phyloP scores from a whole-genome alignment of 2,329 filamentous ascomycete genomes.

The Polychaeton citri region DNA sequence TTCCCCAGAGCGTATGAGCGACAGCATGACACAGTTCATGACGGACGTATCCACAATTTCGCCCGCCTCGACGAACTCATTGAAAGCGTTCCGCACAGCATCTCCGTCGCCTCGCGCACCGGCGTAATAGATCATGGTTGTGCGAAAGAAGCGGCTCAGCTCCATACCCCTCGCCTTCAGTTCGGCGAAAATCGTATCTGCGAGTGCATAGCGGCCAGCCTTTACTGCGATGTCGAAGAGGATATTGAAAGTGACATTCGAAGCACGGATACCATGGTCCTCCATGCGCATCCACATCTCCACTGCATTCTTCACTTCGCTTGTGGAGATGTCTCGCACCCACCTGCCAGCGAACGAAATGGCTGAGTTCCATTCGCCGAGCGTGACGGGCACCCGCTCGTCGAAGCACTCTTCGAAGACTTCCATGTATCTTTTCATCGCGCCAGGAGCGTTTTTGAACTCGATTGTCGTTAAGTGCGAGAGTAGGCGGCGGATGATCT shows the following conservation, averaged over 20 bases:
- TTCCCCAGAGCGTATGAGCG: conserved; percentile 65
- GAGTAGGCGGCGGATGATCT: conserved; percentile 50
- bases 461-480: conserved; percentile 53
- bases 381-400: conserved; percentile 54
- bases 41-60: conserved; percentile 81
- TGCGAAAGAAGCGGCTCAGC: conserved; percentile 68
- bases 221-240: conserved; percentile 82
- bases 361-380: conserved; percentile 69
- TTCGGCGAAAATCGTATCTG: conserved; percentile 73
- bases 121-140: conserved; percentile 71
- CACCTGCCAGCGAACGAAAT: conserved; percentile 67
- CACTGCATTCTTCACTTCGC: conserved; percentile 56
- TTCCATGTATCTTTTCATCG: conserved; percentile 72
- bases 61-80: conserved; percentile 67
- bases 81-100: conserved; percentile 64
- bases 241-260: conserved; percentile 83
- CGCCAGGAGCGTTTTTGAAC: conserved; percentile 28
- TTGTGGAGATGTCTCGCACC: conserved; percentile 42
- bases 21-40: conserved; percentile 73
- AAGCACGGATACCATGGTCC: conserved; percentile 47
- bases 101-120: conserved; percentile 62
- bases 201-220: conserved; percentile 68
- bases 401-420: conserved; percentile 72
- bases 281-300: conserved; percentile 88
- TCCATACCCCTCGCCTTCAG: conserved; percentile 56